Conservation (phyloP, 306 rosid species). For the Cicer chorassanicum region DNA sequence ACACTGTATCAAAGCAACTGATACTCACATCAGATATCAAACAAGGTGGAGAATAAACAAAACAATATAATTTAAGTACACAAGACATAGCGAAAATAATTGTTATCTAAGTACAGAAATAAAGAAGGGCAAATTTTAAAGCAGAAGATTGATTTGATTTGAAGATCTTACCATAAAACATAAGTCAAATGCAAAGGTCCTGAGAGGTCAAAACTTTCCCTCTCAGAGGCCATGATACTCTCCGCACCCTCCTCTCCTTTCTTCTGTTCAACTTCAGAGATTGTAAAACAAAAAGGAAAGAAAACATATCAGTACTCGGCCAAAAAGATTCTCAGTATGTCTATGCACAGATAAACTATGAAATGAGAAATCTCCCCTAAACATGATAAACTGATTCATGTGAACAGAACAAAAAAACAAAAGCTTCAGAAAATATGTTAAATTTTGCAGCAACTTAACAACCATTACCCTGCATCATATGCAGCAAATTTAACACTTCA, state of each 20-base stretch:
- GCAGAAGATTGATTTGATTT: neutral
- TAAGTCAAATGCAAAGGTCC: conserved; percentile 84
- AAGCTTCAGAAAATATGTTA: neutral
- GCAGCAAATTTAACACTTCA: neutral
- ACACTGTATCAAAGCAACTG: neutral
- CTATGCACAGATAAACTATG: neutral
- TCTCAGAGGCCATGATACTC: conserved; percentile 68
- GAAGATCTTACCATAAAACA: conserved; percentile 70
- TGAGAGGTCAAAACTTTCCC: conserved; percentile 72
- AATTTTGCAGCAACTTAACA: conserved; percentile 2
- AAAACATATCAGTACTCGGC: conserved; percentile 17
- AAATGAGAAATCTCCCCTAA: neutral
- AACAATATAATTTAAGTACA: neutral
- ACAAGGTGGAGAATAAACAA: conserved; percentile 27
- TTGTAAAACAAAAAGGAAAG: conserved; percentile 34
- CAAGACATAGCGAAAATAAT: neutral
- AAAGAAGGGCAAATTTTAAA: neutral
- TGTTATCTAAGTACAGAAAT: neutral
- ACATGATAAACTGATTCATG: conserved; percentile 20
- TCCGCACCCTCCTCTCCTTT: conserved; percentile 17
- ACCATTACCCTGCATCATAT: conserved; percentile 30
- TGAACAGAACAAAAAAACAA: neutral
- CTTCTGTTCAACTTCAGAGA: conserved; percentile 44
- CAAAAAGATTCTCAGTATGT: conserved; percentile 1
- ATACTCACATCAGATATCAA: neutral